phyloP scores from a whole-genome alignment of 1,284 basidiomycete genomes.

The Vanrija sp. region DNA sequence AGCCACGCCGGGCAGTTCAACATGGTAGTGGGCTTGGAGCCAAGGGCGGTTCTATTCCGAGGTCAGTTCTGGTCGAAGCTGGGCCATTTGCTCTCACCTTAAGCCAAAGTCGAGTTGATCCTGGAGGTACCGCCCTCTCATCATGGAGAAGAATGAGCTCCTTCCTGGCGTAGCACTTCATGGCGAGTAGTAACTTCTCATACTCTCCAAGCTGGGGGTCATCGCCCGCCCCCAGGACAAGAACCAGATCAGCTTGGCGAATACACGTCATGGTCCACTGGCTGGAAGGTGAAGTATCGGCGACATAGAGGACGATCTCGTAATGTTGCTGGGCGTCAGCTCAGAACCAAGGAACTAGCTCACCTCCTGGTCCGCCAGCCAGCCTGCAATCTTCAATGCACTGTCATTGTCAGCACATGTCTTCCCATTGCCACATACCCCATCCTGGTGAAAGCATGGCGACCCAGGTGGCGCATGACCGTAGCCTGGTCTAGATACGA shows the following conservation, averaged over 20 bases:
- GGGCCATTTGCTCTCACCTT: slow-evolving; percentile 57
- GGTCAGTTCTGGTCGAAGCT: background rate
- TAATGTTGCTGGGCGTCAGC: slow-evolving; percentile 60
- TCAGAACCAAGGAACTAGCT: background rate
- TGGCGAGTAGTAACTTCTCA: slow-evolving; percentile 76
- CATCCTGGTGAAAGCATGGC: slow-evolving; percentile 89
- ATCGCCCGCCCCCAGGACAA: slow-evolving; percentile 94
- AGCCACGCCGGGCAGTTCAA: slow-evolving; percentile 53
- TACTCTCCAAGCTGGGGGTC: slow-evolving; percentile 85
- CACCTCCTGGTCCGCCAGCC: slow-evolving; percentile 85
- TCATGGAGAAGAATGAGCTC: slow-evolving; percentile 92
- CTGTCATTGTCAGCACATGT: slow-evolving; percentile 35
- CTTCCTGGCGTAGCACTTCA: slow-evolving; percentile 95
- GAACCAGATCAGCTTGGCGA: slow-evolving; percentile 90
- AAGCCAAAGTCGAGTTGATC: slow-evolving; percentile 93
- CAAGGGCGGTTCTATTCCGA: slow-evolving; percentile 74
- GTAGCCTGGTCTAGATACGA: slow-evolving; percentile 87
- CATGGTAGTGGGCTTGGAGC: slow-evolving; percentile 55
- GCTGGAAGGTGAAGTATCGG: slow-evolving; percentile 83
- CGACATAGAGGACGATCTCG: slow-evolving; percentile 86
- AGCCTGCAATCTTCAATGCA: slow-evolving; percentile 85
- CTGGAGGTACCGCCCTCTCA: slow-evolving; percentile 80
- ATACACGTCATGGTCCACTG: slow-evolving; percentile 98
- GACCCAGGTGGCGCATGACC: slow-evolving; percentile 80
- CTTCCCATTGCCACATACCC: slow-evolving; percentile 41